Percentiles rank a stretch among this genome's conserved stretches.
Evolutionary conservation across 2,329 filamentous ascomycete species (phyloP).

Genomic region (Calonectria pauciramosa): DNA sequence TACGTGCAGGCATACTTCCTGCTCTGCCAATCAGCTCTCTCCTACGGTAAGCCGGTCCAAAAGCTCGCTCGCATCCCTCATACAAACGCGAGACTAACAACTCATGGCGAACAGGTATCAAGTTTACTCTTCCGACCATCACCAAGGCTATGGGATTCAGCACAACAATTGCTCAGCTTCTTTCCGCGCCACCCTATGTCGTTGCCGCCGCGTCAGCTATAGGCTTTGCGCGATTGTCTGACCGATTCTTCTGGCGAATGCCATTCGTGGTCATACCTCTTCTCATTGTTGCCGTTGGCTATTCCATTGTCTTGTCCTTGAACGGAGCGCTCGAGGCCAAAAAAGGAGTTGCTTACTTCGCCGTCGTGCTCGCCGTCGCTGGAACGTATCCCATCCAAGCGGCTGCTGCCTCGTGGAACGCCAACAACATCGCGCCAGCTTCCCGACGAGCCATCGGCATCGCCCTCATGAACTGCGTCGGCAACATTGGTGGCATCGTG

Average conservation of each 20-base stretch:
- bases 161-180: slow-evolving; percentile 49
- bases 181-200: slow-evolving; percentile 71
- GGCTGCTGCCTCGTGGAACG: slow-evolving; percentile 41
- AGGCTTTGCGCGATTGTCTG: slow-evolving; percentile 73
- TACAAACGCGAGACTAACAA: too few species aligned
- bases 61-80: too few species aligned
- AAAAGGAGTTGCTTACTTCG: slow-evolving; percentile 39
- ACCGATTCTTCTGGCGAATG: slow-evolving; percentile 64
- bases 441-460: slow-evolving; percentile 51
- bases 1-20: slow-evolving; percentile 48
- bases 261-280: slow-evolving; percentile 41
- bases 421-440: slow-evolving; percentile 42
- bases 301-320: slow-evolving; percentile 39
- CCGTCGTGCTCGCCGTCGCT: slow-evolving; percentile 36
- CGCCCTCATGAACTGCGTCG: slow-evolving; percentile 38
- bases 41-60: slow-evolving; percentile 46
- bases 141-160: slow-evolving; percentile 44
- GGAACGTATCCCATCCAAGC: slow-evolving; percentile 42
- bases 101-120: slow-evolving; percentile 36
- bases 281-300: slow-evolving; percentile 36
- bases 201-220: slow-evolving; percentile 75
- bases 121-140: slow-evolving; percentile 44
- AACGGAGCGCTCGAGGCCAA: slow-evolving; percentile 34
- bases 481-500: slow-evolving; percentile 23
- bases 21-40: slow-evolving; percentile 44